Evolutionary conservation across 352 stramenopile genomes (phyloP).

Genomic region (Phytophthora rubi): DNA sequence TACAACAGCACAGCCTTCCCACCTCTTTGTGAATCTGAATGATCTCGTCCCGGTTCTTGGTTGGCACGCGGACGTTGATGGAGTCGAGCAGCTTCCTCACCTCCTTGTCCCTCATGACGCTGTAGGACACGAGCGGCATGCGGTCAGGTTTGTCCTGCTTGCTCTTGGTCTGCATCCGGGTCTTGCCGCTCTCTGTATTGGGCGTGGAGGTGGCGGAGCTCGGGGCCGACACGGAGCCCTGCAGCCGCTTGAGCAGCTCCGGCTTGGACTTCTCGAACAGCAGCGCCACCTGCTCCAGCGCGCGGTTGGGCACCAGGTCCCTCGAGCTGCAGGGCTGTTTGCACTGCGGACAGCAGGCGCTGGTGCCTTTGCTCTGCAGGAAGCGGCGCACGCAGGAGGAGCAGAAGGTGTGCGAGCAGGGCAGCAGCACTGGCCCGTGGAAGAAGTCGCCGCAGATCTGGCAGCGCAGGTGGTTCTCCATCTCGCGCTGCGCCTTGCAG

Average conservation of each 20-base stretch:
- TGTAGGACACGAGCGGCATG: constrained; percentile 84
- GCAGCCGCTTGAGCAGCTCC: constrained; percentile 57
- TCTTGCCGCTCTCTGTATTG: constrained; percentile 28
- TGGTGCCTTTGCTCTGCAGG: constrained; percentile 68
- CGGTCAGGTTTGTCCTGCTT: constrained; percentile 54
- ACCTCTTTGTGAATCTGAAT: constrained; percentile 92
- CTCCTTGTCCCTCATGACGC: constrained; percentile 88
- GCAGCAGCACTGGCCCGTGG: constrained; percentile 79
- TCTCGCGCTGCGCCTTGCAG: constrained; percentile 64
- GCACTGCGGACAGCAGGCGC: constrained; percentile 82
- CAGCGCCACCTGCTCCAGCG: constrained; percentile 73
- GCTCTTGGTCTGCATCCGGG: not conserved
- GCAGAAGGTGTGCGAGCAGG: constrained; percentile 86
- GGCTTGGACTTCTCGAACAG: constrained; percentile 79
- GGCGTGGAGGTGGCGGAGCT: constrained; percentile 29
- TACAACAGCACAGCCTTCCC: constrained; percentile 1
- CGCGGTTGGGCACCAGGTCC: constrained; percentile 75
- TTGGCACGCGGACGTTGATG: constrained; percentile 62
- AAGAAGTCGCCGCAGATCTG: constrained; percentile 88
- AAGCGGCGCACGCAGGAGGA: constrained; percentile 85
- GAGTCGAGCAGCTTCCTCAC: constrained; percentile 73
- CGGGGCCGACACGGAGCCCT: constrained; percentile 7
- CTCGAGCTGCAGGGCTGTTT: constrained; percentile 67
- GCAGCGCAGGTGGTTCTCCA: constrained; percentile 80
- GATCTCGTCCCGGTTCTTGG: constrained; percentile 84